Evolutionary conservation across 352 stramenopile genomes (phyloP).

Genomic region (Elongisporangium senticosum): DNA sequence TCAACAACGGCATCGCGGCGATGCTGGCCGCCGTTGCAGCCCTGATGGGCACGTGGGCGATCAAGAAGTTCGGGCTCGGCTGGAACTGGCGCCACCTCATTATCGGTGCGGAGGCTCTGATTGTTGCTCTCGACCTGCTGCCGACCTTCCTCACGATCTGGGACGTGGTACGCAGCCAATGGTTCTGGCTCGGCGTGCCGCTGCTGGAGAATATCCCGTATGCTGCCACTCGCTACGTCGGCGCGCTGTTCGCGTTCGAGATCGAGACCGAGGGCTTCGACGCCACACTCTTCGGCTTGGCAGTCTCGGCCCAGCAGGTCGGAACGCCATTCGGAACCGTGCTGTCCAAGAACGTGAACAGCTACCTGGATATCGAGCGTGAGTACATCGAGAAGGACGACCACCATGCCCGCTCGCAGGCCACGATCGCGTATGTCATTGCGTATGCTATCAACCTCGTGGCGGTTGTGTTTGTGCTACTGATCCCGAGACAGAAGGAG

Average conservation of each 20-base stretch:
- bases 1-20: slow-evolving; percentile 52
- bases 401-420: slow-evolving; percentile 42
- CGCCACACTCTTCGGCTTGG: slow-evolving; percentile 43
- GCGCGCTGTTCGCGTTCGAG: slow-evolving; percentile 47
- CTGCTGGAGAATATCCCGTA: slow-evolving; percentile 46
- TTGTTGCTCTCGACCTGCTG: slow-evolving; percentile 38
- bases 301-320: slow-evolving; percentile 30
- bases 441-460: slow-evolving; percentile 49
- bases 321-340: slow-evolving; percentile 42
- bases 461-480: slow-evolving; percentile 34
- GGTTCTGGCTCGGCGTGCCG: slow-evolving; percentile 64
- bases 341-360: slow-evolving; percentile 52
- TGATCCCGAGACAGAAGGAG: slow-evolving; percentile 51
- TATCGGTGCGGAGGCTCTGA: slow-evolving; percentile 31
- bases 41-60: slow-evolving; percentile 24
- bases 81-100: slow-evolving; percentile 54
- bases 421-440: slow-evolving; percentile 57
- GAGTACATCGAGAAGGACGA: slow-evolving; percentile 33
- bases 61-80: slow-evolving; percentile 26
- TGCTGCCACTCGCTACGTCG: slow-evolving; percentile 30
- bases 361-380: slow-evolving; percentile 49
- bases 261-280: slow-evolving; percentile 49
- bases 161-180: slow-evolving; percentile 59
- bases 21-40: slow-evolving; percentile 41
- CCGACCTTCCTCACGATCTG: slow-evolving; percentile 62